Evolutionary conservation across 2,329 filamentous ascomycete genomes (phyloP).

Genomic region (Clarireedia homoeocarpa): DNA sequence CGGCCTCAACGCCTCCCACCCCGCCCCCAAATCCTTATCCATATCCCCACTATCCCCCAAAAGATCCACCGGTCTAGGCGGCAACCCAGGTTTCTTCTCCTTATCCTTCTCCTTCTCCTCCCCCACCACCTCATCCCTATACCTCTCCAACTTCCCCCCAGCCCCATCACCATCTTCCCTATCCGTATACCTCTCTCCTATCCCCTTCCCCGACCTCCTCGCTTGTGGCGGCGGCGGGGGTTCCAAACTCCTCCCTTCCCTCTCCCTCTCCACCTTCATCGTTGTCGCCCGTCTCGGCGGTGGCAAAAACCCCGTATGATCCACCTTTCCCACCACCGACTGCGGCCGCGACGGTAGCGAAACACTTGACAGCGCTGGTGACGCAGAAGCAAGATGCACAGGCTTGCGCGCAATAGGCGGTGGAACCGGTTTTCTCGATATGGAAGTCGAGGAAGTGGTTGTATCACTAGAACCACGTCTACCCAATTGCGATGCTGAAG

Average conservation of each 20-base stretch:
- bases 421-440: constrained; percentile 26
- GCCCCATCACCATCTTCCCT: constrained; percentile 11
- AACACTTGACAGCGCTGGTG: constrained; percentile 15
- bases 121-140: neutral
- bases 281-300: constrained; percentile 19
- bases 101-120: constrained; percentile 12
- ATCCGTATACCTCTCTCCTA: neutral
- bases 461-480: constrained; percentile 24
- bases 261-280: constrained; percentile 8
- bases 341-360: constrained; percentile 13
- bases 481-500: constrained; percentile 7
- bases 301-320: constrained; percentile 18
- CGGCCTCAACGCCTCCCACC: constrained; percentile 27
- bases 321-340: constrained; percentile 3
- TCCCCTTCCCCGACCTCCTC: constrained; percentile 12
- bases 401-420: constrained; percentile 28
- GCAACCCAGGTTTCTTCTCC: constrained; percentile 21
- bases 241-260: constrained; percentile 9
- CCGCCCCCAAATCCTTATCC: constrained; percentile 17
- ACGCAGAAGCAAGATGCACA: constrained; percentile 22
- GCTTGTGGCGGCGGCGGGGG: constrained; percentile 24
- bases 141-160: neutral
- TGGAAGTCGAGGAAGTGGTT: constrained; percentile 17
- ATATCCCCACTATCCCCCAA: constrained; percentile 21
- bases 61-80: constrained; percentile 24